A percentile compares a stretch with the other conserved stretches of the same genome.
Evolutionary conservation across 495 filamentous ascomycete genomes (phyloP).

Genomic region (Penicillium taxi): DNA sequence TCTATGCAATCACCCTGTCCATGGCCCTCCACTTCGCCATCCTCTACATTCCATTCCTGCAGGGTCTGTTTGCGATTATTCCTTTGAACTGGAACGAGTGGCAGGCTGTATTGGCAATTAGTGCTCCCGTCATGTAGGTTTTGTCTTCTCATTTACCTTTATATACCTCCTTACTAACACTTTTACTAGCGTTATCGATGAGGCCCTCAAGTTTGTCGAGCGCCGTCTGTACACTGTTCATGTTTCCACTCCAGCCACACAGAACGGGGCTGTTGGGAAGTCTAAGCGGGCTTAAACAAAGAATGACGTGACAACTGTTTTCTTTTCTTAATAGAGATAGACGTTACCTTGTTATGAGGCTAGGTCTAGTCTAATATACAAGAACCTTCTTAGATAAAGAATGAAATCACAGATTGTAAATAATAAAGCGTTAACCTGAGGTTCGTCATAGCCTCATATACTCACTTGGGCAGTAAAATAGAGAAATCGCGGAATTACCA

Average conservation of each 20-base stretch:
- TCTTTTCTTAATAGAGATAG: slow-evolving; percentile 9
- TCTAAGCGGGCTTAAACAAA: slow-evolving; percentile 31
- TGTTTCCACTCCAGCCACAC: slow-evolving; percentile 13
- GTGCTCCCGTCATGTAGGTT: slow-evolving; percentile 87
- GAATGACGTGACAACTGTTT: slow-evolving; percentile 17
- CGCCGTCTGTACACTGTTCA: slow-evolving; percentile 45
- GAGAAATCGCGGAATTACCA: too few relatives aligned
- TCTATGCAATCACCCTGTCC: slow-evolving; percentile 89
- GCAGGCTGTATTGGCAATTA: slow-evolving; percentile 85
- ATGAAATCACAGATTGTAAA: too few relatives aligned
- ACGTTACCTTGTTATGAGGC: background rate
- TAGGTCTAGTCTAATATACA: slow-evolving; percentile 10
- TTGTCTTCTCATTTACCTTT: background rate
- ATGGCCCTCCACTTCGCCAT: slow-evolving; percentile 95
- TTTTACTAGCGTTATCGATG: slow-evolving; percentile 70
- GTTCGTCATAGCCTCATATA: too few relatives aligned
- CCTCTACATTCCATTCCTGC: slow-evolving; percentile 85
- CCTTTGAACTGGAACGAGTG: slow-evolving; percentile 86
- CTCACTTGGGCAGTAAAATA: too few relatives aligned
- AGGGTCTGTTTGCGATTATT: slow-evolving; percentile 82
- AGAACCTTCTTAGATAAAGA: slow-evolving; percentile 16
- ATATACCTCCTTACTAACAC: slow-evolving; percentile 11
- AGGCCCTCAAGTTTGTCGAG: slow-evolving; percentile 77
- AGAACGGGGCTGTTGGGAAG: slow-evolving; percentile 32
- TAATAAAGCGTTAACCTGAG: too few relatives aligned